Base-by-base conservation (phyloP, 2,329 filamentous ascomycete species). In the Colletotrichum abscissum region DNA sequence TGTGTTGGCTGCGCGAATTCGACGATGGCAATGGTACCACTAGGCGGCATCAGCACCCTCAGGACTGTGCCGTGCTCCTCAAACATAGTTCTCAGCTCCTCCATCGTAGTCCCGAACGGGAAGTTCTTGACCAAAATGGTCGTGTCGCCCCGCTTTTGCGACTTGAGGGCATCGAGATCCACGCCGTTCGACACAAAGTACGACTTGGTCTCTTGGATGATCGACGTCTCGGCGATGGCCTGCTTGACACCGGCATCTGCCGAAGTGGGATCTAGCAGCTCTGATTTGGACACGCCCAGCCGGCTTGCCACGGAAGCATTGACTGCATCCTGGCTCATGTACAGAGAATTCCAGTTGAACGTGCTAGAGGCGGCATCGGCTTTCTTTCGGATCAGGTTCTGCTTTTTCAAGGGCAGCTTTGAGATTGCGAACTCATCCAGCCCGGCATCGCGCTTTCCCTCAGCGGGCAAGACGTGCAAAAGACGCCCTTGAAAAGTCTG, bases 341-440 rank as follows among this genome's bases (percentile, higher is more conserved):
- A 99, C n/a, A 99, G 87, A n/a, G 95, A 96, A 86, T 99, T 99
- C 97, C 97, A 99, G 81, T 96, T 98, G 85, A 98, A 98, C 1
- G 90, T 91, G 63, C 72, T 72, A 35, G 92, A 92, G 9, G 93
- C 89, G 26, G 95, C 94, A 78, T 96, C 93, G 63, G 92, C 89
- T 84, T 94, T 97, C 79, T 93, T 94, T 81, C 93, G 94, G 77
- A 98, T 93, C 78, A 97, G 90, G 78, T 95, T 95, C 82, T 98
- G 97, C 82, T 97, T 97, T 85, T 98, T 98, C 76, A 98, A 86
- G 19, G 97, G 96, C 77, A 99, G 84, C 82, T 98, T 97, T 0
- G 96, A 95, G 67, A 99, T 88, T 70, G 93, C 92, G 82, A 93
- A 97, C 77, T 98, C 97, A 80, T 98, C 94, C 60, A 98, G 86